These are phyloP conservation scores for Geotrichum cucujoidarum DNA, from an alignment of 1,139 yeast genomes.

Conservation along the genomic window DNA sequence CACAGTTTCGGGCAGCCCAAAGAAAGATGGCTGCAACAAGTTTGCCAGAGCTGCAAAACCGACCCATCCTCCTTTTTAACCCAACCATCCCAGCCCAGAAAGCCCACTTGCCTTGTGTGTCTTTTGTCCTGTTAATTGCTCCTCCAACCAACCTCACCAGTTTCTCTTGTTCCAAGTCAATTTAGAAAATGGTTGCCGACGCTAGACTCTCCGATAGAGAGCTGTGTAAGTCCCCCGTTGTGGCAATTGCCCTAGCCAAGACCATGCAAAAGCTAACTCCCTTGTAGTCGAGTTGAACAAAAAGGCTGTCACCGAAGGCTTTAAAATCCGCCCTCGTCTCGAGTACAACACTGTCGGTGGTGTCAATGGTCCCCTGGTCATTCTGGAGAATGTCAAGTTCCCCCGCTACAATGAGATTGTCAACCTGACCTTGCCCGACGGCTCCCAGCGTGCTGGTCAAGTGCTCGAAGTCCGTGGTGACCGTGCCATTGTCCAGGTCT, in stretches of 20 bases:
- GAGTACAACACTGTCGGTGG: conserved; percentile 96
- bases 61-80: conserved; percentile 4
- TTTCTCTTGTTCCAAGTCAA: too few relatives aligned
- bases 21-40: conserved; percentile 7
- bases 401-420: conserved; percentile 97
- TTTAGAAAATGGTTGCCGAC: conserved; percentile 26
- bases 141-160: neutral
- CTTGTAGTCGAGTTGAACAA: conserved; percentile 67
- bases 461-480: conserved; percentile 96
- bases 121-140: neutral
- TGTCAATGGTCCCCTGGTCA: conserved; percentile 96
- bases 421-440: conserved; percentile 92
- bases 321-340: conserved; percentile 82
- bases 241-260: too few relatives aligned
- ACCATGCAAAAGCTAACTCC: too few relatives aligned
- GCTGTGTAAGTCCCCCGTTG: conserved; percentile 22
- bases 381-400: conserved; percentile 90
- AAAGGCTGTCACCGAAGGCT: conserved; percentile 86
- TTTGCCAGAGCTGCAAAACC: neutral
- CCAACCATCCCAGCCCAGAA: neutral
- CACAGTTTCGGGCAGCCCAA: conserved; percentile 2
- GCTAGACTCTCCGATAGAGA: conserved; percentile 28
- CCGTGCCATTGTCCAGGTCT: conserved; percentile 96
- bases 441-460: conserved; percentile 91
- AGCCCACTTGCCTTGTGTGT: neutral